Base-by-base conservation (phyloP, 1,139 yeast genomes). In the Eremothecium sinecaudum region DNA sequence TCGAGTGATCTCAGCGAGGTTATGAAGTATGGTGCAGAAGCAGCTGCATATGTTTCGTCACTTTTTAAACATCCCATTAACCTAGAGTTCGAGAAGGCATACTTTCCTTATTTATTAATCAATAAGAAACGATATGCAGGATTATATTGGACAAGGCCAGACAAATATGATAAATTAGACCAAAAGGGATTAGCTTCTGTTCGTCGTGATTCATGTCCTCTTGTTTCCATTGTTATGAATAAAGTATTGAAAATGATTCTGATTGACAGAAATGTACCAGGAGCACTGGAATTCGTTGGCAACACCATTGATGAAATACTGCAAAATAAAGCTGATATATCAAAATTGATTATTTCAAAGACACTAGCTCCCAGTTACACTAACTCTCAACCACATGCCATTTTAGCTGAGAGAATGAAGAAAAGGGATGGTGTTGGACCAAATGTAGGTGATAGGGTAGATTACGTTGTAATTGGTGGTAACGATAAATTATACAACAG, bases 161-260 rank as follows among this genome's bases (percentile, higher is more conserved):
- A 83, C 10, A 84, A 82, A 44, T 83, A 74, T 52, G 98, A 92
- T 58, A 92, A 90, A 60, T 80, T 92, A 90, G 99, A 92, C 58
- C 92, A 97, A 20, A 92, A 92, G 54, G 99, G 99, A 59, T 81
- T 92, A 44, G 99, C 93, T 51, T 90, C 98, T 0, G 98, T 92
- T 28, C 75, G 99, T 59, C 77, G 99, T 66, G 99, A 92, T 55
- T 92, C 93, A 48, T 92, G 99, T 59, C 73, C 94, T 31, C 65
- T 92, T 44, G 98, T 92, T 2, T 95, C 87, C 46, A 80, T 83
- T 50, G 97, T 92, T 18, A 83, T 92, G 58, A 93, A 94, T 18
- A 83, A 86, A 38, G 94, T 90, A 3, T 64, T 92, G 53, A 86
- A 83, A 44, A 73, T 73, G 46, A 84, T 92, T 40, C 64, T 92